Evolutionary conservation across 345 rosid genomes (phyloP), one percentile per base, ranked within the genome.

Genomic region (Trapa incisa): DNA sequence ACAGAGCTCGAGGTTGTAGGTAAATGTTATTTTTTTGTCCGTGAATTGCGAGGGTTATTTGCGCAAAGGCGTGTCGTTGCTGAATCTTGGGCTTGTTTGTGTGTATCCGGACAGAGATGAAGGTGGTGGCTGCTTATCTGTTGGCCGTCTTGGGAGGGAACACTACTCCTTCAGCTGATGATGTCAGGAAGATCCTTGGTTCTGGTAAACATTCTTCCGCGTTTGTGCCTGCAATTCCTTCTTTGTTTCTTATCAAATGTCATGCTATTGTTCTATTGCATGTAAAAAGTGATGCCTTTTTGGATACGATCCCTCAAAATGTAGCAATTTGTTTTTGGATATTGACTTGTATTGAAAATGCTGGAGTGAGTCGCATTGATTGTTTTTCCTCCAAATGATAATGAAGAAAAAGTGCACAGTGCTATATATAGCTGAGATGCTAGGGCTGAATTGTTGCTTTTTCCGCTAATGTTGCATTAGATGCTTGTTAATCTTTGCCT

Each of bases 131-230:
- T 42, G 89, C 89, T 3, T 85, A 75, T 72, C 67, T 85, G 78
- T 63, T 85, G 71, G 86, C 84, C 15, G 86, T 80, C 5, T 72
- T 83, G 79, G 87, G 90, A 60, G 90, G 86, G 71, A 83, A 85
- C 65, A 3, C 65, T 60, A 37, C 12, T 53, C 87, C 89, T 54
- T 78, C 80, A 5, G 75, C 87, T 15, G 73, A 68, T 12, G 74
- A 81, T 73, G n/a, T 85, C 63, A 80, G 78, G 61, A n/a, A 47
- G 39, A 80, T 85, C 61, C 84, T 85, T 61, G 76, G 70, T 47
- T 68, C 75, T 10, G 86, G 89, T 85, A 80, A 11, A 47, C 38
- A 1, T 57, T 54, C 33, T 22, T 35, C 60, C 22, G 33, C 33
- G 10, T n/a, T n/a, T 54, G 60, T 54, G n/a, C 60, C 60, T 54